Conservation (phyloP, 2,329 filamentous ascomycete genomes). For the Talaromyces sp. region DNA sequence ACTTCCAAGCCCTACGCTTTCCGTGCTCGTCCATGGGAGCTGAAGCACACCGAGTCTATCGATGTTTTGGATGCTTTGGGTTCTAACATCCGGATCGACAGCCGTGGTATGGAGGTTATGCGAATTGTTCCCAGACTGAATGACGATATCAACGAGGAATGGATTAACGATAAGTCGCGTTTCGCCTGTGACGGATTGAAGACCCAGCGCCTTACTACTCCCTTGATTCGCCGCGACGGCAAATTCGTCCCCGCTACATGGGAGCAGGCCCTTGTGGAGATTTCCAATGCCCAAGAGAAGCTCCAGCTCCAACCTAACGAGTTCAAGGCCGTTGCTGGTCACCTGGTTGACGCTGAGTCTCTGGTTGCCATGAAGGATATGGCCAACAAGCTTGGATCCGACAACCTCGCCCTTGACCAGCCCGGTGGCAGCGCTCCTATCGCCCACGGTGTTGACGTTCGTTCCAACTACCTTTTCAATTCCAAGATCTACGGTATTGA, state of each 20-base stretch:
- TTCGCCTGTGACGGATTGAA: slow-evolving; percentile 96
- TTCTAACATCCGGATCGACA: slow-evolving; percentile 92
- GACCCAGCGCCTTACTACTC: slow-evolving; percentile 93
- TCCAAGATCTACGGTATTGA: slow-evolving; percentile 92
- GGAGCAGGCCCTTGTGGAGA: slow-evolving; percentile 92
- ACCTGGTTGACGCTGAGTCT: slow-evolving; percentile 87
- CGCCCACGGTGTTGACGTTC: slow-evolving; percentile 89
- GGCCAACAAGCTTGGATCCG: slow-evolving; percentile 92
- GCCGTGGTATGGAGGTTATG: slow-evolving; percentile 94
- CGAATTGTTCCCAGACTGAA: slow-evolving; percentile 89
- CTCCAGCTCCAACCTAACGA: slow-evolving; percentile 86
- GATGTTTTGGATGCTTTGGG: slow-evolving; percentile 92
- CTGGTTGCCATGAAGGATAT: slow-evolving; percentile 96
- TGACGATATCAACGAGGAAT: slow-evolving; percentile 98
- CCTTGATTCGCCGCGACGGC: slow-evolving; percentile 82
- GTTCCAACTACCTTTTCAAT: slow-evolving; percentile 96
- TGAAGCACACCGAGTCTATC: slow-evolving; percentile 93
- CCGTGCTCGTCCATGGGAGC: slow-evolving; percentile 93
- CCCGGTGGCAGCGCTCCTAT: slow-evolving; percentile 80
- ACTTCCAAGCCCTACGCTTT: slow-evolving; percentile 98
- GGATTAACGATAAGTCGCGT: slow-evolving; percentile 98
- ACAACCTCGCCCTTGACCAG: slow-evolving; percentile 92
- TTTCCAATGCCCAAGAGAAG: slow-evolving; percentile 76
- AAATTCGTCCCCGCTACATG: slow-evolving; percentile 92
- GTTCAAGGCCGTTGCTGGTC: slow-evolving; percentile 92